Percentiles rank a stretch among this genome's conserved stretches.
phyloP scores from a whole-genome alignment of 2,329 filamentous ascomycete species.

The Torrubiellomyces zombiae region DNA sequence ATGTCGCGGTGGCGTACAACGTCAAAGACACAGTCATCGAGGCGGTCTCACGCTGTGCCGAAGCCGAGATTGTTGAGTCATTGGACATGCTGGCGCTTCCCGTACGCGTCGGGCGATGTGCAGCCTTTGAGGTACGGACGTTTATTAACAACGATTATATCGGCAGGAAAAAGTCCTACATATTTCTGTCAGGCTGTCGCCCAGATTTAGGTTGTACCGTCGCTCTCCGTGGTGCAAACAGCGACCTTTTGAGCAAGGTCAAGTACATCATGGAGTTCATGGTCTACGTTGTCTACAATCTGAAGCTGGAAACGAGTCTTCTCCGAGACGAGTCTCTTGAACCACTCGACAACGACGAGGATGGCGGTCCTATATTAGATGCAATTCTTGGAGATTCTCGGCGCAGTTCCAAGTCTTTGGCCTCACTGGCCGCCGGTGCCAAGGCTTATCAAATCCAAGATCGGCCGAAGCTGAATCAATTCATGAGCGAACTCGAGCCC shows the following conservation, averaged over 20 bases:
- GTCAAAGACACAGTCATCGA: constrained; percentile 93
- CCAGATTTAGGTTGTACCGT: constrained; percentile 91
- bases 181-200: constrained; percentile 81
- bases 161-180: constrained; percentile 80
- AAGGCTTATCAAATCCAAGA: constrained; percentile 14
- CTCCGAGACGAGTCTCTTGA: constrained; percentile 86
- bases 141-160: constrained; percentile 65
- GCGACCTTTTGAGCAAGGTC: constrained; percentile 54
- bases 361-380: constrained; percentile 27
- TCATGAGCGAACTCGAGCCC: constrained; percentile 20
- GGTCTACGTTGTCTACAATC: constrained; percentile 96
- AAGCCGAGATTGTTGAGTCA: constrained; percentile 84
- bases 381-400: constrained; percentile 22
- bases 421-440: constrained; percentile 13
- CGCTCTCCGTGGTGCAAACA: constrained; percentile 67
- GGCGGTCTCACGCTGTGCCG: constrained; percentile 80
- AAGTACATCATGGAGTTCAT: constrained; percentile 96
- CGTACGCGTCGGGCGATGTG: constrained; percentile 62
- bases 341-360: constrained; percentile 49
- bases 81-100: constrained; percentile 72
- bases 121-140: constrained; percentile 87
- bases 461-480: constrained; percentile 18
- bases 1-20: constrained; percentile 89
- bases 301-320: constrained; percentile 87
- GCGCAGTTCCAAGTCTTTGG: constrained; percentile 20